Evolutionary conservation across 768 basidiomycete genomes (phyloP).

Genomic region (Auriculariales sp.): DNA sequence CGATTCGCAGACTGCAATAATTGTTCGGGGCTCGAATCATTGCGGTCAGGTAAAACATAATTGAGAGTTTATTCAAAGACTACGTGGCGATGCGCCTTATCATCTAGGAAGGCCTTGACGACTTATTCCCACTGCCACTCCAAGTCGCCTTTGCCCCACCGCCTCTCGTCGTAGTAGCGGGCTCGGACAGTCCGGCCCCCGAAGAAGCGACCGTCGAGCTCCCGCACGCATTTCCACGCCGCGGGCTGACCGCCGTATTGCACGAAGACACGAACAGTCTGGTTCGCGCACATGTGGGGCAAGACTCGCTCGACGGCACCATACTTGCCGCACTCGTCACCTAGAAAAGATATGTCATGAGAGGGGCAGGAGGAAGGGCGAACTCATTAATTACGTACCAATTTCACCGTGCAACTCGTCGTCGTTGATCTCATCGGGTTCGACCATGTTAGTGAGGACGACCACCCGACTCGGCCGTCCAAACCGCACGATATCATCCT

Average conservation of each 20-base stretch:
- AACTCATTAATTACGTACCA: constrained; percentile 29
- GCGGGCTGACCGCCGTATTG: constrained; percentile 82
- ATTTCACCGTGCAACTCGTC: constrained; percentile 80
- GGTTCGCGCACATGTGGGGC: constrained; percentile 64
- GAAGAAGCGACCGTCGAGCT: constrained; percentile 86
- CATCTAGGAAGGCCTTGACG: too few relatives aligned
- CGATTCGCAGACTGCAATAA: too few relatives aligned
- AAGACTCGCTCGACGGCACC: constrained; percentile 86
- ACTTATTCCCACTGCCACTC: not conserved
- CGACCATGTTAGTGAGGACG: constrained; percentile 82
- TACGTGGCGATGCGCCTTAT: too few relatives aligned
- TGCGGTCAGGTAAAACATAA: too few relatives aligned
- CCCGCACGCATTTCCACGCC: constrained; percentile 91
- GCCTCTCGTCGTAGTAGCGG: constrained; percentile 58
- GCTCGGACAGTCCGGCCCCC: constrained; percentile 75
- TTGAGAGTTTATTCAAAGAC: too few relatives aligned
- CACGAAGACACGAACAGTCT: constrained; percentile 85
- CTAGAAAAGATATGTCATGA: constrained; percentile 21
- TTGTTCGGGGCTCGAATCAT: too few relatives aligned
- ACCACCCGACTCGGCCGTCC: constrained; percentile 87
- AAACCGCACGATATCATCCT: constrained; percentile 66
- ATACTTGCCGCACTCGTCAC: constrained; percentile 83
- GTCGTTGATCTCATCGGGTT: constrained; percentile 68
- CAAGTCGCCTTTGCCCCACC: constrained; percentile 15
- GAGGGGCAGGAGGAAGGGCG: not conserved